A percentile compares a stretch with the other conserved stretches of the same genome.
These are phyloP conservation scores for Hordeum vulgare DNA, from an alignment of 176 grass and related monocot genomes.

Conservation along the genomic window MorexV3_pseudomolecules_assembly NC_058519.1:213283277-213283776, in stretches of 20 bases:
- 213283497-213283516: background rate
- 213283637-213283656: constrained; percentile 47
- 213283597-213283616: constrained; percentile 77
- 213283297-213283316: no score
- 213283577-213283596: constrained; percentile 78
- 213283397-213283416: no score
- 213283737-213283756: constrained; percentile 90
- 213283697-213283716: constrained; percentile 70
- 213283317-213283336: background rate
- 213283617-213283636: constrained; percentile 58
- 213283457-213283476: background rate
- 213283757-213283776: constrained; percentile 74
- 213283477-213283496: background rate
- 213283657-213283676: constrained; percentile 70
- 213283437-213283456: background rate
- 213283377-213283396: no score
- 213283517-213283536: constrained; percentile 65
- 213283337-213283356: no score
- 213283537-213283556: constrained; percentile 78
- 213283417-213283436: background rate
- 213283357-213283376: no score
- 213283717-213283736: constrained; percentile 80
- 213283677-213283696: constrained; percentile 61
- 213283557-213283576: constrained; percentile 63
- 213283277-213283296: no score